Evolutionary conservation across 345 rosid species (phyloP).

Genomic region (Pelargonium nanum): DNA sequence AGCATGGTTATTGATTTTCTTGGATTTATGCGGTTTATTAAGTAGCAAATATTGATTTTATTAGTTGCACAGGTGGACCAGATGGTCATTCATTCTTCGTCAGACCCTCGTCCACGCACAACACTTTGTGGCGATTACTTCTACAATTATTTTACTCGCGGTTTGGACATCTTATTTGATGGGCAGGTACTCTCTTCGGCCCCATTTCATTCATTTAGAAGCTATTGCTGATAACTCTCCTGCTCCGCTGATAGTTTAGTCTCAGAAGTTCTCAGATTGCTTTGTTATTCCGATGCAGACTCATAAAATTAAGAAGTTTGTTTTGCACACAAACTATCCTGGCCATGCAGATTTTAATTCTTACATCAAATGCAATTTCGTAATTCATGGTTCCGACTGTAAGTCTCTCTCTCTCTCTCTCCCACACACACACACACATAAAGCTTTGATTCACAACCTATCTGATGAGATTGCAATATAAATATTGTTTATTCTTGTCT

Average conservation of each 20-base stretch:
- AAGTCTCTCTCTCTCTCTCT: slow-evolving; percentile 10
- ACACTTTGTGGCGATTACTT: slow-evolving; percentile 92
- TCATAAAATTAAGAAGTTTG: slow-evolving; percentile 87
- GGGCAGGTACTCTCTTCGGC: slow-evolving; percentile 56
- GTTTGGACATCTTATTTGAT: slow-evolving; percentile 87
- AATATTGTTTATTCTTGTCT: slow-evolving; percentile 13
- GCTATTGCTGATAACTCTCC: slow-evolving; percentile 2
- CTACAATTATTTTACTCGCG: slow-evolving; percentile 91
- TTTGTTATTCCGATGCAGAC: slow-evolving; percentile 40
- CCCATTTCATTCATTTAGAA: slow-evolving; percentile 1
- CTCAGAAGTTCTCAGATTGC: slow-evolving; percentile 8
- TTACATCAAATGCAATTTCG: slow-evolving; percentile 87
- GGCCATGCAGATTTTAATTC: slow-evolving; percentile 98
- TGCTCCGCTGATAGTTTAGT: not conserved
- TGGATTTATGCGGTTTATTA: too few relatives aligned
- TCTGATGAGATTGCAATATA: slow-evolving; percentile 3
- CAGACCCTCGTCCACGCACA: slow-evolving; percentile 72
- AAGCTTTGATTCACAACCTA: not conserved
- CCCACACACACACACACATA: not conserved
- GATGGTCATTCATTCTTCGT: slow-evolving; percentile 94
- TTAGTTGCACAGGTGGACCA: slow-evolving; percentile 65
- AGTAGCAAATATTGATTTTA: slow-evolving; percentile 12
- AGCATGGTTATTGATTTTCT: not conserved
- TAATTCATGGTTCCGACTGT: slow-evolving; percentile 42
- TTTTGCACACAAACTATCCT: slow-evolving; percentile 90